Conservation (phyloP, 306 rosid genomes). For the Clitoria ternatea region DNA sequence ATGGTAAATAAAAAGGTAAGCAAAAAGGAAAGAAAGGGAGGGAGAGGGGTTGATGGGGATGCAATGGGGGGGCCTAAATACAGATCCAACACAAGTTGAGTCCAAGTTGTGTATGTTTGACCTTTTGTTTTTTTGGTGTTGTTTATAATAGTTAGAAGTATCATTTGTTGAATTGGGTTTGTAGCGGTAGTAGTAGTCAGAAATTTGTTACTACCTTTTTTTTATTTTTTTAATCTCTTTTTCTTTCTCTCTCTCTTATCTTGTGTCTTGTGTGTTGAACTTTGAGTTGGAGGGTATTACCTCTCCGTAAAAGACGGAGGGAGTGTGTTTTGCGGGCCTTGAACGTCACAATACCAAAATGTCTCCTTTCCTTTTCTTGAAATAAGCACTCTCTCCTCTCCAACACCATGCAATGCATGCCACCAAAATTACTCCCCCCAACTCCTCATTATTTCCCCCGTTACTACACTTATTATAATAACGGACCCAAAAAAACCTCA, state of each 20-base stretch:
- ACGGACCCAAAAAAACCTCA: too few relatives aligned
- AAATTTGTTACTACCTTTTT: not conserved
- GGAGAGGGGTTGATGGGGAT: constrained; percentile 20
- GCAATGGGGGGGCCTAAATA: constrained; percentile 45
- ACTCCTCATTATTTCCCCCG: not conserved
- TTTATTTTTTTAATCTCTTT: not conserved
- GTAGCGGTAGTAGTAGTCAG: not conserved
- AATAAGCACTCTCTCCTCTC: not conserved
- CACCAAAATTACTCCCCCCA: not conserved
- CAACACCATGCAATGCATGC: constrained; percentile 9
- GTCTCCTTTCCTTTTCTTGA: constrained; percentile 32
- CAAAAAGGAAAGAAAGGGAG: constrained; percentile 3
- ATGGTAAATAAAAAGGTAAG: constrained; percentile 30
- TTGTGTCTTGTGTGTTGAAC: not conserved
- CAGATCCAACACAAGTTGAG: constrained; percentile 31
- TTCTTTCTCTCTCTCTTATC: not conserved
- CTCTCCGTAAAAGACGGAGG: constrained; percentile 54
- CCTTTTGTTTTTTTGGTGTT: constrained; percentile 32
- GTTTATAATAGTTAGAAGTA: not conserved
- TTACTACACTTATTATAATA: too few relatives aligned
- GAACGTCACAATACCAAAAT: constrained; percentile 47
- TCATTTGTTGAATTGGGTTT: not conserved
- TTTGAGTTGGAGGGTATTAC: not conserved
- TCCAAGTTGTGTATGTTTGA: constrained; percentile 35
- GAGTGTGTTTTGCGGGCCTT: constrained; percentile 61